These are phyloP conservation scores for Populus alba DNA, from an alignment of 345 rosid genomes.

Conservation along the genomic window DNA sequence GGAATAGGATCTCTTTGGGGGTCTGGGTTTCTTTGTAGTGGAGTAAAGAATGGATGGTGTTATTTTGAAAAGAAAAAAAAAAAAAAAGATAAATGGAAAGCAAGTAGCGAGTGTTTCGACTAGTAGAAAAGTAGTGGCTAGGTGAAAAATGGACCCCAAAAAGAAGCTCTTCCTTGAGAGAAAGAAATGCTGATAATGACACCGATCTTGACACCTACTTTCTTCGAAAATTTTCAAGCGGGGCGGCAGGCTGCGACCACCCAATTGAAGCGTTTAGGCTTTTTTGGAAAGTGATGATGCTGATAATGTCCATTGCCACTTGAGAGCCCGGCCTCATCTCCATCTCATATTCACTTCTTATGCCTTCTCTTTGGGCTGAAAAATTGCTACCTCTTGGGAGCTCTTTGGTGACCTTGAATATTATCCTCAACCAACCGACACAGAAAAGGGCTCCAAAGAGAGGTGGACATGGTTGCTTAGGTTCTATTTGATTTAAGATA, in stretches of 20 bases:
- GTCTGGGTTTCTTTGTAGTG: constrained; percentile 8
- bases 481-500: not conserved
- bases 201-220: not conserved
- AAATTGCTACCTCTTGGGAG: not conserved
- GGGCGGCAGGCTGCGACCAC: not conserved
- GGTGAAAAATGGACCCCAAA: not conserved
- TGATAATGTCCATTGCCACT: not conserved
- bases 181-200: not conserved
- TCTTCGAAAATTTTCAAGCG: not conserved
- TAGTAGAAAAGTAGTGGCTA: not conserved
- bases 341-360: not conserved
- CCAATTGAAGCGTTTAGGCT: not conserved
- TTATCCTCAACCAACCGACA: not conserved
- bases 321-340: not conserved
- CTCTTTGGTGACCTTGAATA: not conserved
- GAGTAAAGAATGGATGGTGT: constrained; percentile 15
- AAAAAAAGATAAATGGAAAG: not conserved
- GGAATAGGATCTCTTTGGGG: not conserved
- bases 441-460: not conserved
- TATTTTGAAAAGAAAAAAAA: not conserved
- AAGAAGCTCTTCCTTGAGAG: not conserved
- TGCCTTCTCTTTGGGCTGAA: no score
- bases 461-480: no score
- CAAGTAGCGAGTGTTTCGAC: not conserved
- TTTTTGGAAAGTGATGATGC: not conserved